Evolutionary conservation across 805 yeast genomes (phyloP), one percentile per base, ranked within the genome.

Genomic region (Metschnikowia rubicola): DNA sequence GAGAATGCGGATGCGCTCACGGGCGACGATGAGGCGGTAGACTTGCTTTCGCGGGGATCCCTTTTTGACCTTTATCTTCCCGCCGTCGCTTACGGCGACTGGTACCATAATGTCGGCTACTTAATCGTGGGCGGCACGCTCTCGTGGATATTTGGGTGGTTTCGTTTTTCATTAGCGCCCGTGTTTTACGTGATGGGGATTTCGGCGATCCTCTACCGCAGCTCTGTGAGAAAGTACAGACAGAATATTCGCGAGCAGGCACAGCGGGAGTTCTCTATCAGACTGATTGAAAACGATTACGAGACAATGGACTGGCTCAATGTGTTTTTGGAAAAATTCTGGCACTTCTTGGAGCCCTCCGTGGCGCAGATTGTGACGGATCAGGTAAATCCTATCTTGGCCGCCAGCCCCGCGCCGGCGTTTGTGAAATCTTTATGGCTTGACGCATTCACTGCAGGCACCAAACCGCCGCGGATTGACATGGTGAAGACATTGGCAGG

Each of bases 291-390:
- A 66, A 79, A 83, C 60, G 97, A 92, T 63, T 84, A 84, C 55
- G 99, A 94, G 69, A 78, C 96, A 7, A 80, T 94, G 86, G 97
- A 94, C 61, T 94, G 99, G 99, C 73, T 88, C 55, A 94, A 94
- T 66, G 80, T 81, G 26, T 86, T 95, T 59, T 65, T 95, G 67
- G 91, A 86, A 61, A 91, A 90, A 67, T 91, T 88, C 66, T 94
- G 99, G 99, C 73, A 81, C 46, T 88, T 77, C 54, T 78, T 90
- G 61, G 98, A 94, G 65, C 99, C 99, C 6, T 81, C 88, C 9
- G 74, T 92, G 34, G 79, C 96, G 12, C 90, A 86, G 63, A 86
- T 88, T 67, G 90, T 90, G 30, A 82, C 89, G 54, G 88, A 86
- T 39, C 90, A 84, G 57, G 96, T 79, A 8, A 95, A 94, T 64